Conservation (phyloP, 345 rosid genomes). For the Arabis alpina region DNA sequence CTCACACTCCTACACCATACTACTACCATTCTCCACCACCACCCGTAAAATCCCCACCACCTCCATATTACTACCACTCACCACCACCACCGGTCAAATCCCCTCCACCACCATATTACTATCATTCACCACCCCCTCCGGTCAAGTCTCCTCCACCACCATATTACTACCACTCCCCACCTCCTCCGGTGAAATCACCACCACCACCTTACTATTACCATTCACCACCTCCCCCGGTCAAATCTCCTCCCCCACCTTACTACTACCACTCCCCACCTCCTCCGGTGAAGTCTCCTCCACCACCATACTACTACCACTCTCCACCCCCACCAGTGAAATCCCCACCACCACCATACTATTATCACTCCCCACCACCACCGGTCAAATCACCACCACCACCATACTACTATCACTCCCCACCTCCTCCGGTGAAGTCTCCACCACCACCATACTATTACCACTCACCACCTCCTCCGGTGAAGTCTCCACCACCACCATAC, state of each 20-base stretch:
- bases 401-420: constrained; percentile 42
- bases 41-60: constrained; percentile 23
- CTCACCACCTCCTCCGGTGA: constrained; percentile 42
- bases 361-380: constrained; percentile 44
- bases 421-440: constrained; percentile 31
- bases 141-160: constrained; percentile 36
- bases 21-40: constrained; percentile 46
- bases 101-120: constrained; percentile 39
- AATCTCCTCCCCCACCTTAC: constrained; percentile 22
- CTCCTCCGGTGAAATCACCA: constrained; percentile 29
- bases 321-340: constrained; percentile 41
- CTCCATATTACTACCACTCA: constrained; percentile 18
- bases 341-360: constrained; percentile 41
- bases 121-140: constrained; percentile 43
- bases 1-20: constrained; percentile 40
- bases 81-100: constrained; percentile 37
- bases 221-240: constrained; percentile 47
- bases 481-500: constrained; percentile 40
- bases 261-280: constrained; percentile 22
- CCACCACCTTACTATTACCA: constrained; percentile 47
- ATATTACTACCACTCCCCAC: constrained; percentile 48
- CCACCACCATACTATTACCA: constrained; percentile 39
- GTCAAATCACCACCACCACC: constrained; percentile 37
- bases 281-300: constrained; percentile 12
- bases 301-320: constrained; percentile 33